Percentiles rank a stretch among this genome's conserved stretches.
These are phyloP conservation scores for Aspergillus saccharolyticus DNA, from an alignment of 495 filamentous ascomycete species.

Conservation along the genomic window DNA sequence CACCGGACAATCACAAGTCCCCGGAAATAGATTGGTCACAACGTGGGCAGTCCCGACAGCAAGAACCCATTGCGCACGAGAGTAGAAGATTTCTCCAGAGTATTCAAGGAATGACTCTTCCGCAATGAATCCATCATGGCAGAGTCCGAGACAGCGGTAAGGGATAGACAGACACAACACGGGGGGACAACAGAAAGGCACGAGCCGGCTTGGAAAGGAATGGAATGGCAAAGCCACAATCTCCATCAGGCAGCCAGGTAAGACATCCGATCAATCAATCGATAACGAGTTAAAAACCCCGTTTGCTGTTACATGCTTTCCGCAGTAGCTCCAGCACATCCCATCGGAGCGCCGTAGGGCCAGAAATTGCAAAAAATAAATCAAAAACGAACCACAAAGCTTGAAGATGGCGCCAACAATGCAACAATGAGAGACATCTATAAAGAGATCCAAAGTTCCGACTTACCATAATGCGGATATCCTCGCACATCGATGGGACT, in stretches of 20 bases:
- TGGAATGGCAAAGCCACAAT: background rate
- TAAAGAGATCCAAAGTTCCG: constrained; percentile 1
- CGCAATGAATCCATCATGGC: background rate
- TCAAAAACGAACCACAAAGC: constrained; percentile 28
- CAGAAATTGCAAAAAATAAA: constrained; percentile 25
- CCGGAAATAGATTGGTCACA: background rate
- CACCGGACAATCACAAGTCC: background rate
- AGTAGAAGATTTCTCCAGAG: background rate
- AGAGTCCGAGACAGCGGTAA: background rate
- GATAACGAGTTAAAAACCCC: constrained; percentile 1
- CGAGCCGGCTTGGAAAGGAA: too few species aligned
- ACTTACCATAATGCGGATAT: constrained; percentile 45
- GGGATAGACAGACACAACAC: too few species aligned
- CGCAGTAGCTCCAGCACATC: constrained; percentile 15
- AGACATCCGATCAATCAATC: background rate
- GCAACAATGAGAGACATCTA: constrained; percentile 33
- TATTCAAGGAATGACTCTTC: background rate
- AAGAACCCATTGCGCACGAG: background rate
- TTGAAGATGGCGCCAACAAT: constrained; percentile 36
- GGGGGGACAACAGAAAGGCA: too few species aligned
- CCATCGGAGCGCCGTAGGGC: constrained; percentile 10
- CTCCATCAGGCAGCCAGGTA: constrained; percentile 6
- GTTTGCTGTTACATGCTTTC: constrained; percentile 7
- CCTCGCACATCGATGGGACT: constrained; percentile 39
- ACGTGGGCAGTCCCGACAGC: background rate